Conservation (phyloP, 768 basidiomycete genomes). For the Russula sp. region DNA sequence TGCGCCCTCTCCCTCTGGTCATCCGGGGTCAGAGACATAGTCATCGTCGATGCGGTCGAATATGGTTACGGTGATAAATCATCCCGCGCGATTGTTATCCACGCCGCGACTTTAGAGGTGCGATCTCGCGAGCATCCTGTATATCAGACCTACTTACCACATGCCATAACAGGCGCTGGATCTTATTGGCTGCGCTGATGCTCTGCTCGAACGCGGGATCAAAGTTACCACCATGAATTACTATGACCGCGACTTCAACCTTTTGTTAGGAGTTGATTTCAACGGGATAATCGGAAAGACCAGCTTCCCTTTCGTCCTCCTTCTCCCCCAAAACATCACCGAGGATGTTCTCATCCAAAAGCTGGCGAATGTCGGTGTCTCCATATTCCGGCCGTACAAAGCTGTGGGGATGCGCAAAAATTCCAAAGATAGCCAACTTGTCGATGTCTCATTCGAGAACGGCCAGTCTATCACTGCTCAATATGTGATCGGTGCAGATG, state of each 20-base stretch:
- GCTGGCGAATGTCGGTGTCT: conserved; percentile 37
- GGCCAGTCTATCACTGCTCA: conserved; percentile 45
- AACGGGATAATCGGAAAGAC: conserved; percentile 42
- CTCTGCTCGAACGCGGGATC: conserved; percentile 40
- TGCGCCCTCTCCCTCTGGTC: conserved; percentile 47
- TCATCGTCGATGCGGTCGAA: conserved; percentile 45
- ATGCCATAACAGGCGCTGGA: conserved; percentile 48
- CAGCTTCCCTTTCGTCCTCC: conserved; percentile 43
- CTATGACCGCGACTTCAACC: conserved; percentile 35
- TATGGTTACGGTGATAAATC: conserved; percentile 38
- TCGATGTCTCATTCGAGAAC: conserved; percentile 46
- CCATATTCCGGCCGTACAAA: conserved; percentile 41
- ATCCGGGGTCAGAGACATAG: conserved; percentile 43
- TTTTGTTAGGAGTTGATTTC: conserved; percentile 38
- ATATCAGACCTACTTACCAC: conserved; percentile 29
- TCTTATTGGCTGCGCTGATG: conserved; percentile 43
- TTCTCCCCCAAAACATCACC: conserved; percentile 46
- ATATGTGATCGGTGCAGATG: conserved; percentile 54
- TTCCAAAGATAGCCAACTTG: conserved; percentile 34
- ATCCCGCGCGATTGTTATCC: conserved; percentile 49
- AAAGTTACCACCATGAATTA: conserved; percentile 35
- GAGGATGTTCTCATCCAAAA: conserved; percentile 44
- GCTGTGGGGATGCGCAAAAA: conserved; percentile 40
- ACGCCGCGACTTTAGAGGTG: conserved; percentile 55
- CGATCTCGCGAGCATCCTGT: conserved; percentile 7